These are phyloP conservation scores for Chalciporus sphaerocephalus DNA, from an alignment of 768 basidiomycete species.

Conservation along the genomic window DNA sequence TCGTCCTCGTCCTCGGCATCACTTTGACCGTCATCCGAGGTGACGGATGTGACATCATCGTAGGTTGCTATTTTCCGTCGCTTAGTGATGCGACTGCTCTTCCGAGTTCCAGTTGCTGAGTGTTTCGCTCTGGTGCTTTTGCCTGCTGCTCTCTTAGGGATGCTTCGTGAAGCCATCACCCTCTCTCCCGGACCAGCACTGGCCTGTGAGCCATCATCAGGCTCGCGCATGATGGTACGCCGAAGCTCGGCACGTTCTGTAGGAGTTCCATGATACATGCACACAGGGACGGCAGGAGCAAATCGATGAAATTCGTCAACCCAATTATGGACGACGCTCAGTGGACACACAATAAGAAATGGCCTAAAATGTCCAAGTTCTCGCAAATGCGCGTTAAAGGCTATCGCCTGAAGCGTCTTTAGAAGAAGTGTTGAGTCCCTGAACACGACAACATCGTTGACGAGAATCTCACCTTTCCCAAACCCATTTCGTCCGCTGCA, in stretches of 20 bases:
- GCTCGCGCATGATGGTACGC: conserved; percentile 49
- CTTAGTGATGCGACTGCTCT: conserved; percentile 10
- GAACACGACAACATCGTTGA: not conserved
- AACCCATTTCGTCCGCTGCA: conserved; percentile 90
- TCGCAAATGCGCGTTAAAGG: conserved; percentile 87
- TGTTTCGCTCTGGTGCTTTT: conserved; percentile 12
- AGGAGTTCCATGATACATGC: conserved; percentile 87
- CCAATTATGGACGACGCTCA: conserved; percentile 94
- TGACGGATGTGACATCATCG: not conserved
- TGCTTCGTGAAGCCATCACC: conserved; percentile 21
- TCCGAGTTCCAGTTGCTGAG: conserved; percentile 10
- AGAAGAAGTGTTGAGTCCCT: not conserved
- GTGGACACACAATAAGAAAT: conserved; percentile 86
- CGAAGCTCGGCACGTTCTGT: conserved; percentile 78
- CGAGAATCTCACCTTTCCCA: conserved; percentile 61
- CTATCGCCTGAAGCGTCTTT: conserved; percentile 91
- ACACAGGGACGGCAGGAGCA: conserved; percentile 76
- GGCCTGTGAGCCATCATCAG: conserved; percentile 24
- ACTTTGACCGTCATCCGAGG: conserved; percentile 10
- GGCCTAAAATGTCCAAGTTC: conserved; percentile 65
- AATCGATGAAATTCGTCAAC: conserved; percentile 78
- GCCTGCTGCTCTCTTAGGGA: conserved; percentile 16
- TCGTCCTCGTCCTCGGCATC: conserved; percentile 17
- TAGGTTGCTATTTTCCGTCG: conserved; percentile 19
- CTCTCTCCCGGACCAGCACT: conserved; percentile 21